phyloP scores from a whole-genome alignment of 2,329 filamentous ascomycete species.

The Eutypa lata region DNA sequence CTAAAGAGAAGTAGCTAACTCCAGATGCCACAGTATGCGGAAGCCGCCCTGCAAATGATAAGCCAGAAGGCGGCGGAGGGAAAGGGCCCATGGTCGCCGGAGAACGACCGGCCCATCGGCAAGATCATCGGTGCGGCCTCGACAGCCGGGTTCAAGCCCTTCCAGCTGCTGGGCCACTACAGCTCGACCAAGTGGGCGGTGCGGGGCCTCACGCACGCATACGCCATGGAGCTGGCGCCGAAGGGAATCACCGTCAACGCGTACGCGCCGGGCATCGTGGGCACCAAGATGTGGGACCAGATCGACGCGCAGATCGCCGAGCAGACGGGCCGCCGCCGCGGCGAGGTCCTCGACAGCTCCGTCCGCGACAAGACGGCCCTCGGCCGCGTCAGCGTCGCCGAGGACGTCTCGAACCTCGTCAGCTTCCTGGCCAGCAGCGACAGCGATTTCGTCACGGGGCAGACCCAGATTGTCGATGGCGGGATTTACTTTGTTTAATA shows the following conservation, averaged over 20 bases:
- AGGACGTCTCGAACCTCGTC: constrained; percentile 63
- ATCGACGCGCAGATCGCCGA: constrained; percentile 60
- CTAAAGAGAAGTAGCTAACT: no score
- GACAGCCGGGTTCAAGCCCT: constrained; percentile 59
- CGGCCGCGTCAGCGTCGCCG: constrained; percentile 54
- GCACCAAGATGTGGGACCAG: constrained; percentile 65
- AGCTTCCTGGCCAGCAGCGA: constrained; percentile 58
- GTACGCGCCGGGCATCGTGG: constrained; percentile 66
- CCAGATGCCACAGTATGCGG: no score
- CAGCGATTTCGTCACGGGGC: constrained; percentile 63
- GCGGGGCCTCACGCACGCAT: constrained; percentile 61
- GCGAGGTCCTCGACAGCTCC: constrained; percentile 54
- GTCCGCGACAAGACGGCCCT: constrained; percentile 52
- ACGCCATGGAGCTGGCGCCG: constrained; percentile 62
- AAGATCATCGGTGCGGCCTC: constrained; percentile 53
- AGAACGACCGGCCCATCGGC: constrained; percentile 5
- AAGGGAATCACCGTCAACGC: constrained; percentile 65
- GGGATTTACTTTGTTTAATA: constrained; percentile 51
- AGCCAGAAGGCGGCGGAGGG: constrained; percentile 47
- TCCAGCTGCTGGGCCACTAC: constrained; percentile 59
- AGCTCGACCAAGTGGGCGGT: constrained; percentile 65
- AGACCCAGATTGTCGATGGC: constrained; percentile 61
- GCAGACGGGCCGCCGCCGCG: constrained; percentile 46
- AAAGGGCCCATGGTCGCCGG: constrained; percentile 11
- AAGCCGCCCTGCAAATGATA: constrained; percentile 64